Conservation (phyloP, 768 basidiomycete genomes). For the Collybia nuda region DNA sequence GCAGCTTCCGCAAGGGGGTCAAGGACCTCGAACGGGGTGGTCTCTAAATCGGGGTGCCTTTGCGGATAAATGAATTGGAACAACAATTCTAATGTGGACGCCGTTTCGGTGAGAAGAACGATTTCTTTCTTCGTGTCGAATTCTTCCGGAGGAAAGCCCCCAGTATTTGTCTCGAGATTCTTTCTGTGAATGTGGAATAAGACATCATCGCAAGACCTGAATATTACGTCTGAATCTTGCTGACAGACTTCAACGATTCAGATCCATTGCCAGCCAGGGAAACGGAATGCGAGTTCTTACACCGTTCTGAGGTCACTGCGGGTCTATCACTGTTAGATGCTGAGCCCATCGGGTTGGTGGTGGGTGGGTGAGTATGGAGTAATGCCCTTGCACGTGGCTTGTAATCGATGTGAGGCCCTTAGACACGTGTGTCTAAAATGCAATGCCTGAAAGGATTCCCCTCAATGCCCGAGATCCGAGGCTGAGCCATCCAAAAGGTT, state of each 20-base stretch:
- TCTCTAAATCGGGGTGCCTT: conserved; percentile 5
- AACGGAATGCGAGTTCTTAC: no score
- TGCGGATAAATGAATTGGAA: conserved; percentile 9
- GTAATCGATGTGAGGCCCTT: no score
- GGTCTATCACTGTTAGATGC: no score
- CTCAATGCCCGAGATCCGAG: no score
- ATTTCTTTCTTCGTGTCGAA: not conserved
- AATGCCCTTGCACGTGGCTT: no score
- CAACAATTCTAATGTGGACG: conserved; percentile 3
- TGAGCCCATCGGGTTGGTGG: no score
- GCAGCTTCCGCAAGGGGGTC: conserved; percentile 1
- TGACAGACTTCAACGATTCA: not conserved
- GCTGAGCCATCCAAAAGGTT: no score
- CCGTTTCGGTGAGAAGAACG: conserved; percentile 1
- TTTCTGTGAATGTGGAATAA: conserved; percentile 9
- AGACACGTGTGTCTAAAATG: no score
- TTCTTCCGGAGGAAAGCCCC: not conserved
- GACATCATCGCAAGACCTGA: conserved; percentile 4
- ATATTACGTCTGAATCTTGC: conserved; percentile 1
- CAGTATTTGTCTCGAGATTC: conserved; percentile 5
- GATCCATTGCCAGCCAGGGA: no score
- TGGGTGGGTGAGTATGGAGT: no score
- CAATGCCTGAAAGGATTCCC: no score
- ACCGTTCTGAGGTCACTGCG: no score
- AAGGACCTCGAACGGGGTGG: not conserved